Percentiles rank a stretch among this genome's conserved stretches.
These are phyloP conservation scores for Panicum virgatum DNA, from an alignment of 202 grass and related monocot genomes.

Conservation along the genomic window DNA sequence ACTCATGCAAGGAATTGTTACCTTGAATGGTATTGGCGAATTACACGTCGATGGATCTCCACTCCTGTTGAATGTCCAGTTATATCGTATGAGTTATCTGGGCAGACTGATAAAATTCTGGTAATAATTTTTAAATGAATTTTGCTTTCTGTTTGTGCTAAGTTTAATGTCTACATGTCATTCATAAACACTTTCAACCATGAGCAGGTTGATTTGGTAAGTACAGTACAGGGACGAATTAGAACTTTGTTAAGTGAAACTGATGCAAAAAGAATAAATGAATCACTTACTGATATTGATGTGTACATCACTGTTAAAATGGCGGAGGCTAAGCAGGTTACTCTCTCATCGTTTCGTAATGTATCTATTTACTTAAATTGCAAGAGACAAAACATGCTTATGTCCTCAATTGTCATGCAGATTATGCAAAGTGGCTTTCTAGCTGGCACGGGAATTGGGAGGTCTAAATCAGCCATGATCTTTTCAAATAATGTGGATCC, in stretches of 20 bases:
- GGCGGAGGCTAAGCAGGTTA: constrained; percentile 35
- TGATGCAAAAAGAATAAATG: constrained; percentile 19
- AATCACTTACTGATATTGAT: constrained; percentile 46
- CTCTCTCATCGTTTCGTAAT: constrained; percentile 6
- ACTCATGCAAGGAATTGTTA: constrained; percentile 49
- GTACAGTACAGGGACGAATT: constrained; percentile 42
- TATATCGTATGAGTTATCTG: constrained; percentile 38
- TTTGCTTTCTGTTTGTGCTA: constrained; percentile 4
- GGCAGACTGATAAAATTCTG: constrained; percentile 36
- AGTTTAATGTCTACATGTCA: not conserved
- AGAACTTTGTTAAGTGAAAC: constrained; percentile 45
- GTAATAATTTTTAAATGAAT: constrained; percentile 35
- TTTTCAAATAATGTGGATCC: constrained; percentile 24
- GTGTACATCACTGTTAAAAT: constrained; percentile 45
- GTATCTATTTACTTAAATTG: not conserved
- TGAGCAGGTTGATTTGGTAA: constrained; percentile 49
- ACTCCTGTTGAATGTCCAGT: constrained; percentile 48
- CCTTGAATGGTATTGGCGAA: constrained; percentile 54
- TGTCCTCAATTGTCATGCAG: constrained; percentile 10
- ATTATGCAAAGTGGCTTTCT: constrained; percentile 32
- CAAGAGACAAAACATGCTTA: constrained; percentile 12
- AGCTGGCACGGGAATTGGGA: constrained; percentile 18
- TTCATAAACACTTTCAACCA: constrained; percentile 22
- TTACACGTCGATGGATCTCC: constrained; percentile 54
- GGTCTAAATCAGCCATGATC: not conserved